A percentile compares a stretch with the other conserved stretches of the same genome.
phyloP scores from a whole-genome alignment of 495 filamentous ascomycete genomes.

The Talaromyces borbonicus region DNA sequence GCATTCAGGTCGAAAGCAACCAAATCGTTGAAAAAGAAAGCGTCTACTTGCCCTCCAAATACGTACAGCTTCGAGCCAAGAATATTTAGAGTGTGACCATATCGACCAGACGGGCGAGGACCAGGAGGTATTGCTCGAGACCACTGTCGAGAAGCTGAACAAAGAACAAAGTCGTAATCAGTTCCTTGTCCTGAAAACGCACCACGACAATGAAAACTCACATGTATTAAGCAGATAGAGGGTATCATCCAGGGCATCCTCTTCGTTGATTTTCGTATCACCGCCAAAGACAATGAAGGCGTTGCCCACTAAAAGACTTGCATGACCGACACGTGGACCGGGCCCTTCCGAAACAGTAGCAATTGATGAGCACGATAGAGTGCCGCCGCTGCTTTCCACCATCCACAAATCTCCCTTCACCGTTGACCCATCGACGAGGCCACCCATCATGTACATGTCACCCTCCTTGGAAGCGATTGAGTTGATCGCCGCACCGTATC shows the following conservation, averaged over 20 bases:
- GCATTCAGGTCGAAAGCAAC: slow-evolving; percentile 94
- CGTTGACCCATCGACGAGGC: slow-evolving; percentile 82
- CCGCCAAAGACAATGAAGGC: slow-evolving; percentile 99
- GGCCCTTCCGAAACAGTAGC: slow-evolving; percentile 88
- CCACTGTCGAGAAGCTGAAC: slow-evolving; percentile 90
- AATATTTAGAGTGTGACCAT: slow-evolving; percentile 94
- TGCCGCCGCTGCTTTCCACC: slow-evolving; percentile 78
- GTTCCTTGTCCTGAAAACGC: background rate
- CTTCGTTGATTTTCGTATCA: slow-evolving; percentile 93
- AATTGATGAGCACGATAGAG: slow-evolving; percentile 82
- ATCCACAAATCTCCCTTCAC: slow-evolving; percentile 98
- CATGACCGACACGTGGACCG: slow-evolving; percentile 89
- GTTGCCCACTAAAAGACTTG: slow-evolving; percentile 91
- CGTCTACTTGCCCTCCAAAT: slow-evolving; percentile 96
- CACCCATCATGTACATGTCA: slow-evolving; percentile 96
- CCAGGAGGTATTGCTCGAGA: slow-evolving; percentile 81
- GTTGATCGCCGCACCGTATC: slow-evolving; percentile 96
- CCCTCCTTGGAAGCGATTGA: slow-evolving; percentile 88
- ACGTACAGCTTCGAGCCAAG: slow-evolving; percentile 93
- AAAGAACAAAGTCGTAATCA: slow-evolving; percentile 6
- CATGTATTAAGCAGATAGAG: slow-evolving; percentile 96
- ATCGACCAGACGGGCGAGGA: slow-evolving; percentile 75
- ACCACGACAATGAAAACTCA: slow-evolving; percentile 35
- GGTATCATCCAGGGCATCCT: slow-evolving; percentile 85
- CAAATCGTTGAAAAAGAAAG: slow-evolving; percentile 97